These are phyloP conservation scores for Fusarium citri DNA, from an alignment of 2,329 filamentous ascomycete species.

Conservation along the genomic window DNA sequence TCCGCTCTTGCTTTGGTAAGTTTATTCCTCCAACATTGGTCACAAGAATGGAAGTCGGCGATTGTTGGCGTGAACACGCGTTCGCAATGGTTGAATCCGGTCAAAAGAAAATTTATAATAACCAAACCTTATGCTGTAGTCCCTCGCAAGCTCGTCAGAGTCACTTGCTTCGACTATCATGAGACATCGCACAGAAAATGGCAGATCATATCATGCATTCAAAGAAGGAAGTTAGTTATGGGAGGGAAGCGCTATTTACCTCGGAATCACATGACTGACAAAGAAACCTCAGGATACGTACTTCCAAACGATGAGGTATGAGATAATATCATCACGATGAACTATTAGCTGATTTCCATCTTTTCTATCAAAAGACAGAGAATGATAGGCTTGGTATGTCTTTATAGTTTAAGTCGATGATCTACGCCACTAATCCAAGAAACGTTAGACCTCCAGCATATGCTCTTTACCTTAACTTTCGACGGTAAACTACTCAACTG, in stretches of 20 bases:
- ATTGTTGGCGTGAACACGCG: neutral
- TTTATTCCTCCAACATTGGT: neutral
- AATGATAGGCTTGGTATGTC: neutral
- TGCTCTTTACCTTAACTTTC: conserved; percentile 50
- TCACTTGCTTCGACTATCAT: conserved; percentile 53
- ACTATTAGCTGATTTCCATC: neutral
- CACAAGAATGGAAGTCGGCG: neutral
- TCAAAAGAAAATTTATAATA: neutral
- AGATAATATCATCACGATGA: neutral
- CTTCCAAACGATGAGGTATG: conserved; percentile 49
- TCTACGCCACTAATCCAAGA: conserved; percentile 21
- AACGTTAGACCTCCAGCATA: conserved; percentile 51
- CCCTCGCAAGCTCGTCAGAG: conserved; percentile 8
- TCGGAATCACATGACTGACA: neutral
- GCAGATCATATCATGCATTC: conserved; percentile 54
- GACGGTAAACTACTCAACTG: conserved; percentile 46
- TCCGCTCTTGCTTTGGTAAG: neutral
- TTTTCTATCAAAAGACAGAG: neutral
- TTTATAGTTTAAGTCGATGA: rapidly evolving
- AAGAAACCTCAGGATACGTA: conserved; percentile 38
- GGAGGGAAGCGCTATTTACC: rapidly evolving
- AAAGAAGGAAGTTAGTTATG: conserved; percentile 47
- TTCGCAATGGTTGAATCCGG: neutral
- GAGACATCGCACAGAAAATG: conserved; percentile 53
- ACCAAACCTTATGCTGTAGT: neutral